Evolutionary conservation across 2,329 filamentous ascomycete species (phyloP).

Genomic region (Epichloe brachyelytri): DNA sequence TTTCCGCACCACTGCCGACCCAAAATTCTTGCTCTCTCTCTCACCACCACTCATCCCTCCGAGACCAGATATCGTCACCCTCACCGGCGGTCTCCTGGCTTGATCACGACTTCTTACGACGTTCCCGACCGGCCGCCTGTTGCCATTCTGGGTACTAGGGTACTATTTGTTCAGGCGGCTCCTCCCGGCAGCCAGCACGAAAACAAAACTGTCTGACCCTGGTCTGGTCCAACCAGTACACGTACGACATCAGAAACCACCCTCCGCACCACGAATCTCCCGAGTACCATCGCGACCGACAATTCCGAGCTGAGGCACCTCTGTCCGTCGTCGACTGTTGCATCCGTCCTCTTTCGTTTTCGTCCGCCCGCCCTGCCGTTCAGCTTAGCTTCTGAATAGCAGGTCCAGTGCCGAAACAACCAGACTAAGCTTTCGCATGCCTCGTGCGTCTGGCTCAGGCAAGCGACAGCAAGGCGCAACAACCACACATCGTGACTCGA

Average conservation of each 20-base stretch:
- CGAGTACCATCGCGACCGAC: not conserved
- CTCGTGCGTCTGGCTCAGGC: conserved; percentile 44
- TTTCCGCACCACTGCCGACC: conserved; percentile 1
- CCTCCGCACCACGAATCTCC: not conserved
- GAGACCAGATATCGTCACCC: not conserved
- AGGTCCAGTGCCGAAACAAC: not conserved
- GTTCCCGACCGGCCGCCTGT: not conserved
- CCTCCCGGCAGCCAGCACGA: not conserved
- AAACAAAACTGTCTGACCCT: not conserved
- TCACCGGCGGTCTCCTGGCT: not conserved
- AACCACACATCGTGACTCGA: conserved; percentile 54
- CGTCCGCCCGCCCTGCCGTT: not conserved
- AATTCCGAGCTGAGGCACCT: not conserved
- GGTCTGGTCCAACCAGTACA: not conserved
- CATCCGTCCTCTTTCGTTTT: not conserved
- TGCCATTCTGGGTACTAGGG: not conserved
- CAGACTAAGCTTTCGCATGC: conserved; percentile 33
- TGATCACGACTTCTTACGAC: not conserved
- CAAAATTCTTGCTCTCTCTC: conserved; percentile 2
- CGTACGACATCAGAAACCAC: not conserved
- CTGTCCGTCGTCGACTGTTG: not conserved
- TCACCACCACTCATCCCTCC: not conserved
- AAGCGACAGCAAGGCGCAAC: conserved; percentile 51
- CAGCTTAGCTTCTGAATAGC: not conserved
- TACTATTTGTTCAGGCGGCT: not conserved